A percentile compares a stretch with the other conserved stretches of the same genome.
Evolutionary conservation across 176 grass and related monocot genomes (phyloP).

Genomic region (Raddia guianensis): DNA sequence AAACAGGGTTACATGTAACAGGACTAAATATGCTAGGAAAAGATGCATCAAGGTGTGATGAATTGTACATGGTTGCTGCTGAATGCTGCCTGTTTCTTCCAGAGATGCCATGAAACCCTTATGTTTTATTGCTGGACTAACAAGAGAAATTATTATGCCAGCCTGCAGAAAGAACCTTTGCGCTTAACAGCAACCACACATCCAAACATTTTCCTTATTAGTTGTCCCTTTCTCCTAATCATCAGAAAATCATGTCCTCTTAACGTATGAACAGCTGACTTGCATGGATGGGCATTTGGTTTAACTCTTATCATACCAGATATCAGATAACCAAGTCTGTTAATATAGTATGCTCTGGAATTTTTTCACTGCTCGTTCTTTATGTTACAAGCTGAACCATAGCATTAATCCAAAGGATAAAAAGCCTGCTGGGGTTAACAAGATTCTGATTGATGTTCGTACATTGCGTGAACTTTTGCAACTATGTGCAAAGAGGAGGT

Average conservation of each 20-base stretch:
- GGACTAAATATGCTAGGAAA: slow-evolving; percentile 19
- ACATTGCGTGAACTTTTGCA: slow-evolving; percentile 44
- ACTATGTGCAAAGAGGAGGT: slow-evolving; percentile 48
- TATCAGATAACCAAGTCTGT: slow-evolving; percentile 1
- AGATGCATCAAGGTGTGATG: not conserved
- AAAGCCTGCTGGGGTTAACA: slow-evolving; percentile 34
- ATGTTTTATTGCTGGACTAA: slow-evolving; percentile 20
- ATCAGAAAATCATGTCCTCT: not conserved
- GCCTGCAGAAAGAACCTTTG: not conserved
- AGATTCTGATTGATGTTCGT: slow-evolving; percentile 29
- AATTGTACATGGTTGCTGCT: not conserved
- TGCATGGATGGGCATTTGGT: slow-evolving; percentile 43
- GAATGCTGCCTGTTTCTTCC: slow-evolving; percentile 9
- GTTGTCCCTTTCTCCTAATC: not conserved
- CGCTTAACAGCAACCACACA: slow-evolving; percentile 15
- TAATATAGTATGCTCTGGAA: slow-evolving; percentile 18
- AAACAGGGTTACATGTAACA: slow-evolving; percentile 2
- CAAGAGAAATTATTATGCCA: slow-evolving; percentile 3
- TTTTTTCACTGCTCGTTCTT: slow-evolving; percentile 36
- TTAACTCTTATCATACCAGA: slow-evolving; percentile 10
- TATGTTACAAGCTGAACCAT: slow-evolving; percentile 35
- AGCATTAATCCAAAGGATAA: slow-evolving; percentile 26
- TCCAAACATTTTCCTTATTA: slow-evolving; percentile 21
- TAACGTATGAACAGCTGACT: not conserved
- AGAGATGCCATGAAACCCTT: not conserved